Evolutionary conservation across 1,139 yeast genomes (phyloP), one percentile per base, ranked within the genome.

Genomic region (Nakaseomyces sp.): DNA sequence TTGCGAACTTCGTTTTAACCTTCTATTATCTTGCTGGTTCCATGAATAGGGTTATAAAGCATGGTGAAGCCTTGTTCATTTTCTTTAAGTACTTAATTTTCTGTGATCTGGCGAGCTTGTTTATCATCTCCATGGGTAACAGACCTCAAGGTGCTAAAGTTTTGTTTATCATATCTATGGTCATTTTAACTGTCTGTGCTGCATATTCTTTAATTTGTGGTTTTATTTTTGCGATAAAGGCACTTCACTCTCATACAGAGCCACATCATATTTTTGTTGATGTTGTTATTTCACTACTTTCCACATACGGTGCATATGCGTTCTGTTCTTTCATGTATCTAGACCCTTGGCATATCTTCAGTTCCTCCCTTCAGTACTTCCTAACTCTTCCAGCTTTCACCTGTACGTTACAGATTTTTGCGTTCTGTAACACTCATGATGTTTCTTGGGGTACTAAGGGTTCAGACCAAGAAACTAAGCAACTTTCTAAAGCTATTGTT

Each of bases 391-490:
- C 97, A n/a, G 81, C 91, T 0, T 88, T 86, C 62, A 81, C 93
- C 3, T 86, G 95, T 66, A 83, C 96, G 1, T 70, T 88, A 49
- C 96, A 88, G 64, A 86, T 88, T 46, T 88, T 86, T 67, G 96
- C 97, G 1, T 86, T 87, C 64, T 88, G 97, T 67, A 88, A 88
- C 61, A 87, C 95, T 4, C 96, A 88, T 66, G 96, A 88, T 70
- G 95, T 88, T 43, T 83, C 95, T 0, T 89, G 96, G 96, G 96
- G 96, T 65, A 89, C 96, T 0, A 88, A 88, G 61, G 96, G 96
- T 52, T 95, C 89, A 50, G 84, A 82, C 52, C 77, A 79, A 51
- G 83, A 81, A 41, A 72, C 79, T 13, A 79, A 78, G 55, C 79
- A 74, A 45, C 67, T 81, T 44, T 84, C 87, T 38, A 72, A 77